Base-by-base conservation (phyloP, 176 grass and related monocot species). In the Oryza glaberrima region DNA sequence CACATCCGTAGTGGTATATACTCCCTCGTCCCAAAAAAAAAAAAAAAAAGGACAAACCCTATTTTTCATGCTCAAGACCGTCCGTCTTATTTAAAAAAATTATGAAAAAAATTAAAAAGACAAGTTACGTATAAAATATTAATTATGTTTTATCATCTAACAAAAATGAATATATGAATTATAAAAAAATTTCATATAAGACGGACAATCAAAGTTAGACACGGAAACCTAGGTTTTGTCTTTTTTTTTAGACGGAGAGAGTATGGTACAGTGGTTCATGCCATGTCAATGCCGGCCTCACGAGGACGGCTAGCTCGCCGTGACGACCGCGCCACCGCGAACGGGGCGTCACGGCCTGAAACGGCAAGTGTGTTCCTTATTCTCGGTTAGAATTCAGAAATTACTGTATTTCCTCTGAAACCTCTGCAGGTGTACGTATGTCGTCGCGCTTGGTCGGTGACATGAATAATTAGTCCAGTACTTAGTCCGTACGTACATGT, bases 271-370 rank as follows among this genome's bases (percentile, higher is more conserved):
- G 43, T 44, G 9, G 43, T 44, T 10, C 9, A 44, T 44, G 73
- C 75, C 83, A 17, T 32, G 71, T 69, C 69, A 56, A 66, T 67
- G 16, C 74, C 48, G 65, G 35, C 63, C 32, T 82, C 48, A 76
- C 78, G 71, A 75, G 69, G 70, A 56, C 65, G 56, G 35, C 28
- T 63, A 72, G 41, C 45, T 68, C 70, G 22, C 47, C 85, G 63
- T 58, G 58, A 4, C 58, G 58, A 63, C 1, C 9, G n/a, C 58
- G n/a, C n/a, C 58, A 63, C 58, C 58, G 58, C 58, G n/a, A 61
- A 4, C 56, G 10, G 56, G 7, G 20, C 20, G 20, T n/a, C 56
- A 20, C 56, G 20, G 20, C 56, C 56, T n/a, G 56, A 61, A 61
- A 61, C 7, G 0, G 58, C 58, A 63, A 63, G 11, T 22, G 20